phyloP scores from a whole-genome alignment of 1,139 yeast species.

The Sugiyamaella japonica region DNA sequence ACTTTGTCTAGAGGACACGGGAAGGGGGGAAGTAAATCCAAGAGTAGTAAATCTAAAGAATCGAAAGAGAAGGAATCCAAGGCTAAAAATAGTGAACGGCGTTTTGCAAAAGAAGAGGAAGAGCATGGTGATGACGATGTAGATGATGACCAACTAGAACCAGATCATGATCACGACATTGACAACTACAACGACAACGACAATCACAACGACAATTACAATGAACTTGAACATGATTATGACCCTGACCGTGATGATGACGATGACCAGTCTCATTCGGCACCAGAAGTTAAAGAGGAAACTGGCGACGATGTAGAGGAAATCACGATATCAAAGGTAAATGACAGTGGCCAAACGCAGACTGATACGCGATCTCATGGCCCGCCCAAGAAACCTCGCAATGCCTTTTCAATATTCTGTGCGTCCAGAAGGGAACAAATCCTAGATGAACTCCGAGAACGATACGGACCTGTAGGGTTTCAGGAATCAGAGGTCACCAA shows the following conservation, averaged over 20 bases:
- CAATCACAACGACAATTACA: conserved; percentile 30
- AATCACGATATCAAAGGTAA: background rate
- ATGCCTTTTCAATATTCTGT: conserved; percentile 84
- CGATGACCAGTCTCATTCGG: too few species aligned
- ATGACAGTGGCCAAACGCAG: conserved; percentile 23
- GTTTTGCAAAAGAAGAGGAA: background rate
- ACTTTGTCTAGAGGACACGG: conserved; percentile 7
- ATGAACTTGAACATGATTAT: conserved; percentile 4
- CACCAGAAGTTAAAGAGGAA: conserved; percentile 9
- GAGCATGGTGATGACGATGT: conserved; percentile 11
- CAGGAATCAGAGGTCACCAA: conserved; percentile 57
- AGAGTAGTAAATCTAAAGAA: conserved; percentile 1
- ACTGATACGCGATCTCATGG: conserved; percentile 37
- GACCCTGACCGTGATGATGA: background rate
- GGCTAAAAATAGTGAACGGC: background rate
- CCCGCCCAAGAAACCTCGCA: conserved; percentile 88
- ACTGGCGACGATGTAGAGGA: background rate
- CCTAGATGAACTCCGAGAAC: conserved; percentile 52
- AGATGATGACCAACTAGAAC: background rate
- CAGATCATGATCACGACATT: conserved; percentile 14
- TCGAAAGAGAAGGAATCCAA: background rate
- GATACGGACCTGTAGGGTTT: conserved; percentile 50
- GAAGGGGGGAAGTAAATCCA: conserved; percentile 6
- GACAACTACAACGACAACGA: conserved; percentile 22
- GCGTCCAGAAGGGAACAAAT: conserved; percentile 80